phyloP scores from a whole-genome alignment of 306 rosid genomes.

The Pyrus bretschneideri region DNA sequence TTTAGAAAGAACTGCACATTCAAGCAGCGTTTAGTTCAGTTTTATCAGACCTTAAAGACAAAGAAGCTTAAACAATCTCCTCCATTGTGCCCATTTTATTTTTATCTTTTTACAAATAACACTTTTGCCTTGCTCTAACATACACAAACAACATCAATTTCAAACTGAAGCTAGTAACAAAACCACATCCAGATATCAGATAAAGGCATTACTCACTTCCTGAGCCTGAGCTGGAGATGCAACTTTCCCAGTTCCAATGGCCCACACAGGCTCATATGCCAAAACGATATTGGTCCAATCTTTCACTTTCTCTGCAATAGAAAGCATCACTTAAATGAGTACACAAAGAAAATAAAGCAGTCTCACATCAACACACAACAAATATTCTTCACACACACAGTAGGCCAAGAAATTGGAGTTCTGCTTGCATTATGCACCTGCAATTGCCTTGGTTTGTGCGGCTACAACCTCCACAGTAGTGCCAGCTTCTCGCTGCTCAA shows the following conservation, averaged over 20 bases:
- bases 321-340: slow-evolving; percentile 18
- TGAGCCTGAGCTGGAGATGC: slow-evolving; percentile 62
- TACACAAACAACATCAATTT: not conserved
- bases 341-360: not conserved
- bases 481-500: slow-evolving; percentile 79
- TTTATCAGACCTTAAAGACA: not conserved
- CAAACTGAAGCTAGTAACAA: not conserved
- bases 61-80: not conserved
- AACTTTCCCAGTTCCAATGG: slow-evolving; percentile 90
- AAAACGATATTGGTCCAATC: slow-evolving; percentile 66
- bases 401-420: not conserved
- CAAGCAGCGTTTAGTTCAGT: not conserved
- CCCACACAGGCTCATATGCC: slow-evolving; percentile 94
- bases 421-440: slow-evolving; percentile 43
- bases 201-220: slow-evolving; percentile 28
- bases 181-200: not conserved
- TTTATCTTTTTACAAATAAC: not conserved
- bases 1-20: not conserved
- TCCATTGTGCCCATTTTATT: not conserved
- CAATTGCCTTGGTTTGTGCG: slow-evolving; percentile 86
- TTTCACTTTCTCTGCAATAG: slow-evolving; percentile 29
- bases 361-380: not conserved
- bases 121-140: not conserved
- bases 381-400: not conserved
- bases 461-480: slow-evolving; percentile 54